phyloP scores from a whole-genome alignment of 163 green algal genomes.

The Botryococcus braunii region DNA sequence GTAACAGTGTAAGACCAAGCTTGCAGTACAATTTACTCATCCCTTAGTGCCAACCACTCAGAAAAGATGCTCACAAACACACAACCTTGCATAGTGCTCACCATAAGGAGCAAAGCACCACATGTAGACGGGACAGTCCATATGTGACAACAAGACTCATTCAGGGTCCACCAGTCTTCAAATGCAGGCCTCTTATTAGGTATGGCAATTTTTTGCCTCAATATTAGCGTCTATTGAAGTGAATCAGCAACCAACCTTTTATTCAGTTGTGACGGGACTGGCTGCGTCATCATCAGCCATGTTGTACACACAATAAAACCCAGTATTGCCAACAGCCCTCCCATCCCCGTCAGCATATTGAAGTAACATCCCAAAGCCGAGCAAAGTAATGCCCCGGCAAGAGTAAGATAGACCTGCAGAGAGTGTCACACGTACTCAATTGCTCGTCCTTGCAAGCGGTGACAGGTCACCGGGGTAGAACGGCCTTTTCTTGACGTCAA shows the following conservation, averaged over 20 bases:
- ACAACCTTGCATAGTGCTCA: not conserved
- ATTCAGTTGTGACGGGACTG: constrained; percentile 30
- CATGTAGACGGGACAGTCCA: not conserved
- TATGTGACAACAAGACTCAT: not conserved
- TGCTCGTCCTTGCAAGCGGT: no score
- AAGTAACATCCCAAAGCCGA: constrained; percentile 22
- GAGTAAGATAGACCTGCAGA: no score
- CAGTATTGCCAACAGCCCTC: constrained; percentile 36
- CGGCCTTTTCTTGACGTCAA: no score
- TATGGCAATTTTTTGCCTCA: no score
- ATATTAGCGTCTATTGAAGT: not conserved
- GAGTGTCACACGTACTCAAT: no score
- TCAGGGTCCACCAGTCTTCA: not conserved
- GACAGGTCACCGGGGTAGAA: no score
- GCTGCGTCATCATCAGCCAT: constrained; percentile 32
- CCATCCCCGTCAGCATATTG: constrained; percentile 28
- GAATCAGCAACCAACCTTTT: constrained; percentile 31
- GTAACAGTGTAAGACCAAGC: not conserved
- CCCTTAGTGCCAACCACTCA: not conserved
- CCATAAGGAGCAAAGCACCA: not conserved
- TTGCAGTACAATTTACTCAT: not conserved
- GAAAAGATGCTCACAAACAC: not conserved
- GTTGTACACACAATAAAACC: constrained; percentile 42
- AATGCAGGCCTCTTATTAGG: no score
- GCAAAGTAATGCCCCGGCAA: no score